These are phyloP conservation scores for Didymella glomerata DNA, from an alignment of 2,329 filamentous ascomycete genomes.

Conservation along the genomic window DNA sequence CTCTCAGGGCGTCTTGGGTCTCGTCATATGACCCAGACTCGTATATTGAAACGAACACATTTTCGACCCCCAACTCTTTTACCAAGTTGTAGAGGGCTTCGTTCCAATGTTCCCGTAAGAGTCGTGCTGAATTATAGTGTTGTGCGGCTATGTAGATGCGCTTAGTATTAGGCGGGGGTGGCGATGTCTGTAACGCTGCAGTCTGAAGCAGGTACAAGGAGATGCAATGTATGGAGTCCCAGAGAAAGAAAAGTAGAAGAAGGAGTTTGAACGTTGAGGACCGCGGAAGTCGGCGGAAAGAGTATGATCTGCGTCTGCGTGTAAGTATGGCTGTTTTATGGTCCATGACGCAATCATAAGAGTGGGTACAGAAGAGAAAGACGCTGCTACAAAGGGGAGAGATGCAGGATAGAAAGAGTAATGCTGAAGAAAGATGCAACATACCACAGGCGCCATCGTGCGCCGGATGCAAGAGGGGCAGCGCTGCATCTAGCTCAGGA, in stretches of 20 bases:
- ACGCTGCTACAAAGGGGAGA: slow-evolving; percentile 9
- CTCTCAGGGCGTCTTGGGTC: slow-evolving; percentile 67
- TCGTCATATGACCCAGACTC: slow-evolving; percentile 76
- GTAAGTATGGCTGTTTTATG: slow-evolving; percentile 21
- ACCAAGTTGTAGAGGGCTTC: slow-evolving; percentile 66
- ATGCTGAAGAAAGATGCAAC: slow-evolving; percentile 8
- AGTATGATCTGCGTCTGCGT: slow-evolving; percentile 28
- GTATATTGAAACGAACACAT: slow-evolving; percentile 72
- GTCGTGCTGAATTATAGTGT: slow-evolving; percentile 71
- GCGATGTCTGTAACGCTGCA: slow-evolving; percentile 19
- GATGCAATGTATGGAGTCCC: slow-evolving; percentile 34
- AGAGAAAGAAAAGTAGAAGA: slow-evolving; percentile 30
- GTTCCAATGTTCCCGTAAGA: slow-evolving; percentile 71
- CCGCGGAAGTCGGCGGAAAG: slow-evolving; percentile 31
- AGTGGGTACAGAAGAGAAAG: background rate
- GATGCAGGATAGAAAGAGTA: background rate
- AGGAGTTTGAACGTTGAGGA: slow-evolving; percentile 31
- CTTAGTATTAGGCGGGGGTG: slow-evolving; percentile 32
- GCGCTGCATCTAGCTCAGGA: slow-evolving; percentile 9
- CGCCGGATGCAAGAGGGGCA: slow-evolving; percentile 1
- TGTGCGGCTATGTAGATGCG: slow-evolving; percentile 73
- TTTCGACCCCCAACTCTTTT: slow-evolving; percentile 65
- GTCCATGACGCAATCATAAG: slow-evolving; percentile 11
- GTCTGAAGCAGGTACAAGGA: slow-evolving; percentile 29
- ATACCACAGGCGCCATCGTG: slow-evolving; percentile 2